These are phyloP conservation scores for Panaeolus papilionaceus DNA, from an alignment of 768 basidiomycete species.

Conservation along the genomic window DNA sequence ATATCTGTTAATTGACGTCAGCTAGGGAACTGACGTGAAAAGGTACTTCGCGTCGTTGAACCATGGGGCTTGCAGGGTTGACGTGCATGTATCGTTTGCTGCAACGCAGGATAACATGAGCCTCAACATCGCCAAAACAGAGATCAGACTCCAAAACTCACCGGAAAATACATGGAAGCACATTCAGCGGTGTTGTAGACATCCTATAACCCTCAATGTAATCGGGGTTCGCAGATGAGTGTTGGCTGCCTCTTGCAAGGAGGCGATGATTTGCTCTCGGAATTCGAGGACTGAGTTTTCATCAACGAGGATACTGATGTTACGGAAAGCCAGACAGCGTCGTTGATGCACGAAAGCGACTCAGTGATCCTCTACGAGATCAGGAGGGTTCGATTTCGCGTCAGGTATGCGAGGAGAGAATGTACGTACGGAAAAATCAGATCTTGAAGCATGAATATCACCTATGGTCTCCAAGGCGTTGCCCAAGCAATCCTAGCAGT, in stretches of 20 bases:
- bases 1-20: slow-evolving; percentile 28
- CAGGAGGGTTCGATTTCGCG: not conserved
- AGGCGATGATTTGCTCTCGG: slow-evolving; percentile 28
- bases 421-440: slow-evolving; percentile 36
- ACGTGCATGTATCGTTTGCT: slow-evolving; percentile 67
- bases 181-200: slow-evolving; percentile 28
- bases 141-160: slow-evolving; percentile 46
- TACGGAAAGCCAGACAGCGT: slow-evolving; percentile 64
- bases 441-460: slow-evolving; percentile 33
- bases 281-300: slow-evolving; percentile 23
- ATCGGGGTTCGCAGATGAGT: slow-evolving; percentile 44
- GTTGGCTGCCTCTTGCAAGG: slow-evolving; percentile 21
- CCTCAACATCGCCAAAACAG: too few relatives aligned
- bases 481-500: slow-evolving; percentile 35
- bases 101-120: slow-evolving; percentile 38
- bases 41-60: slow-evolving; percentile 69
- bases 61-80: slow-evolving; percentile 66
- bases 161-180: slow-evolving; percentile 51
- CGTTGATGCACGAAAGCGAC: slow-evolving; percentile 66
- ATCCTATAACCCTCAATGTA: slow-evolving; percentile 59
- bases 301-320: slow-evolving; percentile 53
- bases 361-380: slow-evolving; percentile 9
- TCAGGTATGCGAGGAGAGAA: not conserved
- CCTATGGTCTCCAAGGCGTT: slow-evolving; percentile 38
- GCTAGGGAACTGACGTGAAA: not conserved